Base-by-base conservation (phyloP, 164 flowering plant genomes). In the Chloranthus sessilifolius region DNA sequence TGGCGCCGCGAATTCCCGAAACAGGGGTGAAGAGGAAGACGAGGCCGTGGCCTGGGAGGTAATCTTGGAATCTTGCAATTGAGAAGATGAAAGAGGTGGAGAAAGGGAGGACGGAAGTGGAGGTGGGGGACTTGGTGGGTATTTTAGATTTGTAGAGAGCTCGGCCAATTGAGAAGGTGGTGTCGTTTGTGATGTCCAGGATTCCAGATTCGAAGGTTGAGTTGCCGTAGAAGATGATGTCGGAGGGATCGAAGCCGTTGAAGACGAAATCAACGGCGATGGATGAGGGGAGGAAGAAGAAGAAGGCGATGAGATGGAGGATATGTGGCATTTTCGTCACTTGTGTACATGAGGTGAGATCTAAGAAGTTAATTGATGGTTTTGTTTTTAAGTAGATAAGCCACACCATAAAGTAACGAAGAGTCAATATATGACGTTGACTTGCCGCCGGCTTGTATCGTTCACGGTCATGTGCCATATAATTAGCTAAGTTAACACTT, bases 51-150 rank as follows among this genome's bases (percentile, higher is more conserved):
- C 76, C 76, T 2, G 72, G 61, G 7, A 29, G 43, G 11, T 20
- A 8, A 23, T 35, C 22, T 1, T 50, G 19, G 50, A 34, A 3
- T 1, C 73, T 66, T n/a, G 71, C 12, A 5, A 62, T 46, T 35
- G 75, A 62, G 64, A 74, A 71, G 33, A 74, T 60, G 62, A 74
- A 74, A 17, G 75, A 74, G 20, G 75, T 60, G 33, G 56, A 62
- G 47, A 69, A 74, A 2, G 47, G 47, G 11, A 29, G 8, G 12
- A 60, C 35, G 14, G 47, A 4, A 15, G 40, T 24, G 29, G 61
- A 53, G 24, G 42, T 52, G 2, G 63, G 14, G 4, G 60, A 16
- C 52, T 50, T 68, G 25, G 69, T 61, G 10, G 59, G 56, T 37
- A 70, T 53, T 45, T 64, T 64, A 14, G 38, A 7, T 1, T 55